These are phyloP conservation scores for Yamadazyma oceani DNA, from an alignment of 1,139 yeast species.

Conservation along the genomic window DNA sequence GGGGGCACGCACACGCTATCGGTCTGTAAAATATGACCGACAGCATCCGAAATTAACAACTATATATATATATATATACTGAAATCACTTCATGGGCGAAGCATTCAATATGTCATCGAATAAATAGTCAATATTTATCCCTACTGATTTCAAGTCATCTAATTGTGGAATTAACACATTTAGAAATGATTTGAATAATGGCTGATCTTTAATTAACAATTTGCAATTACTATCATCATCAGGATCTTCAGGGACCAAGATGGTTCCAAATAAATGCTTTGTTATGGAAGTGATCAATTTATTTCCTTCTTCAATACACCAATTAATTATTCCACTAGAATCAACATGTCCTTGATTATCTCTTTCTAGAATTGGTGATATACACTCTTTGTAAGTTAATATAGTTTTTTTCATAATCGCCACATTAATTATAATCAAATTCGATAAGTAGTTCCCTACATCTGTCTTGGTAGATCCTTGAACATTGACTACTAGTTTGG, in stretches of 20 bases:
- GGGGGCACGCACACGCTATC: not conserved
- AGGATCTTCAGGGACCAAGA: conserved; percentile 25
- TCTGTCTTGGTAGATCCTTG: conserved; percentile 50
- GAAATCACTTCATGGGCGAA: not conserved
- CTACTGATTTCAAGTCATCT: conserved; percentile 59
- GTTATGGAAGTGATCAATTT: conserved; percentile 59
- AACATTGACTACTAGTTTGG: conserved; percentile 39
- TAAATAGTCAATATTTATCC: conserved; percentile 70
- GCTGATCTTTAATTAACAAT: conserved; percentile 31
- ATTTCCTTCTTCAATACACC: conserved; percentile 72
- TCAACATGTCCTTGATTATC: conserved; percentile 32
- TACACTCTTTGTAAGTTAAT: conserved; percentile 31
- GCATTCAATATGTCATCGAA: conserved; percentile 36
- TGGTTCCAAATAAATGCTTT: conserved; percentile 68
- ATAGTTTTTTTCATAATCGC: conserved; percentile 41
- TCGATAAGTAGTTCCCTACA: conserved; percentile 45
- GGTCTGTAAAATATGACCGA: not conserved
- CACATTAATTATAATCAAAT: conserved; percentile 42
- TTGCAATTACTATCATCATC: conserved; percentile 17
- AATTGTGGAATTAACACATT: conserved; percentile 59
- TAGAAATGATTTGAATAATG: conserved; percentile 44
- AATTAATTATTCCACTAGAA: conserved; percentile 48
- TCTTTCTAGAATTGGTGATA: conserved; percentile 34
- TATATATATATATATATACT: too few species aligned
- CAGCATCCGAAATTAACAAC: too few species aligned